Base-by-base conservation (phyloP, 2,329 filamentous ascomycete species). In the Alternaria atra region DNA sequence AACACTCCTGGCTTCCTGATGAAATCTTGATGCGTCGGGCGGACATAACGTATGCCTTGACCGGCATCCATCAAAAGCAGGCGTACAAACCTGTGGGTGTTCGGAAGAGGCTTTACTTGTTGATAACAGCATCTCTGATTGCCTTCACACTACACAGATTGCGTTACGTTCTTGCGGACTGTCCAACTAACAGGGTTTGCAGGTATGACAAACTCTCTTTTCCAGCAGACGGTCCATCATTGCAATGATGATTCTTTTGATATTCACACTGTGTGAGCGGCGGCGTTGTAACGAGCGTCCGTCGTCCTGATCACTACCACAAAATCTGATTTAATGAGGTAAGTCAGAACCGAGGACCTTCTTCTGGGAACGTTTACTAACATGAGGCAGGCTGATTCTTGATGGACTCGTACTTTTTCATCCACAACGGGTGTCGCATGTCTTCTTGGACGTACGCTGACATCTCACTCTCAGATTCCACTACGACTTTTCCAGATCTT, bases 311-410 rank as follows among this genome's bases (percentile, higher is more conserved):
- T 85, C 85, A 82, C 81, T 80, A 77, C 84, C 84, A 86, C 86
- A 59, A 87, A 89, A 87, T 89, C 87, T 89, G 87, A 89, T 89
- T 88, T 88, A 89, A 88, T 88, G 86, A 88, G 86, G 86, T 82
- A 79, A 69, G 77, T 71, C 15, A 6, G n/a, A 27, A 5, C 8
- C 34, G 4, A 10, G 5, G 5, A 23, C 23, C 5, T 15, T n/a
- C 44, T 6, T 9, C 9, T 47, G 15, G 15, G 9, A 56, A 7
- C 43, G 29, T 53, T 47, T 23, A 63, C 74, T 79, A 69, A 79
- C 61, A 23, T 17, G 6, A 10, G 13, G 2, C 48, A 80, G 78
- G 68, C 77, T 80, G 75, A 77, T 70, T 66, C 66, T 71, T 74
- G 75, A 79, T 79, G 77, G 73, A 70, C 73, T 65, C 60, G 52